A percentile compares a stretch with the other conserved stretches of the same genome.
Evolutionary conservation across 2,329 filamentous ascomycete species (phyloP).

Genomic region (Hypocreales sp.): DNA sequence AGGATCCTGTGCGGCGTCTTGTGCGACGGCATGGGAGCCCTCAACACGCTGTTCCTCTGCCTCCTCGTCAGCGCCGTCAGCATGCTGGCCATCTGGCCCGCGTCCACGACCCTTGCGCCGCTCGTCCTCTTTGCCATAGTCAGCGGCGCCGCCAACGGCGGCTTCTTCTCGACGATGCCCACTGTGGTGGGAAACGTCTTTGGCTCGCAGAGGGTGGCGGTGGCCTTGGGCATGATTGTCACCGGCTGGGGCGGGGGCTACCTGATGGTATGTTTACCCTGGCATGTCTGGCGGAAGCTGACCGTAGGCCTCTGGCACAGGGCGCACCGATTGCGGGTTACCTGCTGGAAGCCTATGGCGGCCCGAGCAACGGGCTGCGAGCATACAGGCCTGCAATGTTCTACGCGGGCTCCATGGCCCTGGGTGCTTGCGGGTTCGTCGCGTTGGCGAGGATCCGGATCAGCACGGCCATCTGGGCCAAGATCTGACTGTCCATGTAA

Average conservation of each 20-base stretch:
- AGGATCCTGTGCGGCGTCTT: conserved; percentile 36
- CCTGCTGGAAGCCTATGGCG: conserved; percentile 38
- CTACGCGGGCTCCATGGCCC: conserved; percentile 39
- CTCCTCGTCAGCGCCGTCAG: conserved; percentile 37
- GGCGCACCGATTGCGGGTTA: conserved; percentile 45
- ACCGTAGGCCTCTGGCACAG: conserved; percentile 12
- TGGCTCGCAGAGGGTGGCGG: conserved; percentile 34
- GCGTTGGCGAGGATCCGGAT: neutral
- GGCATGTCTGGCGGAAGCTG: too few relatives aligned
- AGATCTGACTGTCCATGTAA: too few relatives aligned
- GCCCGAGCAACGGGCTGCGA: conserved; percentile 28
- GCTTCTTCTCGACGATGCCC: conserved; percentile 48
- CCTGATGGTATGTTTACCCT: conserved; percentile 29
- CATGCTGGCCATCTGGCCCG: conserved; percentile 46
- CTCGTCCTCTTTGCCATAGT: conserved; percentile 41
- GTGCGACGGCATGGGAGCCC: conserved; percentile 36
- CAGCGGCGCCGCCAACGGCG: conserved; percentile 45
- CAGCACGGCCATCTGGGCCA: neutral
- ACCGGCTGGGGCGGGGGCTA: conserved; percentile 47
- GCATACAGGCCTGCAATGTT: conserved; percentile 47
- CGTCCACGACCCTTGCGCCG: conserved; percentile 35
- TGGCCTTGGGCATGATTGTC: conserved; percentile 46
- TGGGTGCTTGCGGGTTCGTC: conserved; percentile 8
- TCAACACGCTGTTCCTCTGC: conserved; percentile 37
- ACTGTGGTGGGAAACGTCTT: conserved; percentile 46